These are phyloP conservation scores for Stemphylium beticola DNA, from an alignment of 2,329 filamentous ascomycete genomes.

Conservation along the genomic window DNA sequence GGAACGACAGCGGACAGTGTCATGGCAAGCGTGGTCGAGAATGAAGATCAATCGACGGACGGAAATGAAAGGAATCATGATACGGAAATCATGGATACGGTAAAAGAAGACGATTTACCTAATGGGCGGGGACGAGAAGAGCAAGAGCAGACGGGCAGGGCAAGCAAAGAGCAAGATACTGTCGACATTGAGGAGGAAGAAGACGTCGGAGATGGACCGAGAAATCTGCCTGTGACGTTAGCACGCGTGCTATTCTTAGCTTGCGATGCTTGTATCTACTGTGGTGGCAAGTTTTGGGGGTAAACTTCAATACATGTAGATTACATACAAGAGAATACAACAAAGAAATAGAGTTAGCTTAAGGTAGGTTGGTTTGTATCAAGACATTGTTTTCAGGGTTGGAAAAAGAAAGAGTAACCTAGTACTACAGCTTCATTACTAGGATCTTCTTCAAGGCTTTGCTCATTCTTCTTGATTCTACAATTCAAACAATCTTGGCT, in stretches of 20 bases:
- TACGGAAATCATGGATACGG: neutral
- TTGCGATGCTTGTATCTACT: slow-evolving; percentile 48
- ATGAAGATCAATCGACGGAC: neutral
- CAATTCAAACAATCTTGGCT: too few species aligned
- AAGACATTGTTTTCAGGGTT: too few species aligned
- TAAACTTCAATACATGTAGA: slow-evolving; percentile 10
- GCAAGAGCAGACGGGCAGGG: neutral
- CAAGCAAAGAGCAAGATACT: neutral
- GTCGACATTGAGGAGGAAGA: neutral
- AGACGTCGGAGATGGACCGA: neutral
- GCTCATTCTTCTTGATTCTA: too few species aligned
- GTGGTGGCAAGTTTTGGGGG: slow-evolving; percentile 45
- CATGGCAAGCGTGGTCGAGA: neutral
- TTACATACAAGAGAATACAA: too few species aligned
- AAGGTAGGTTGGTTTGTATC: too few species aligned
- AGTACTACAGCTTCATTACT: too few species aligned
- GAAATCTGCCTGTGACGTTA: slow-evolving; percentile 26
- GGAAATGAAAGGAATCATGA: neutral
- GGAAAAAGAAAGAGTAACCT: too few species aligned
- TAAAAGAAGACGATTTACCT: neutral
- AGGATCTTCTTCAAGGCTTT: too few species aligned
- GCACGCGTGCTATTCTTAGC: slow-evolving; percentile 40
- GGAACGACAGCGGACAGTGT: slow-evolving; percentile 1
- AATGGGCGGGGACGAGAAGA: neutral
- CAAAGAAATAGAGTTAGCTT: too few species aligned